Evolutionary conservation across 2,329 filamentous ascomycete genomes (phyloP).

Genomic region (Dactylella cylindrospora): DNA sequence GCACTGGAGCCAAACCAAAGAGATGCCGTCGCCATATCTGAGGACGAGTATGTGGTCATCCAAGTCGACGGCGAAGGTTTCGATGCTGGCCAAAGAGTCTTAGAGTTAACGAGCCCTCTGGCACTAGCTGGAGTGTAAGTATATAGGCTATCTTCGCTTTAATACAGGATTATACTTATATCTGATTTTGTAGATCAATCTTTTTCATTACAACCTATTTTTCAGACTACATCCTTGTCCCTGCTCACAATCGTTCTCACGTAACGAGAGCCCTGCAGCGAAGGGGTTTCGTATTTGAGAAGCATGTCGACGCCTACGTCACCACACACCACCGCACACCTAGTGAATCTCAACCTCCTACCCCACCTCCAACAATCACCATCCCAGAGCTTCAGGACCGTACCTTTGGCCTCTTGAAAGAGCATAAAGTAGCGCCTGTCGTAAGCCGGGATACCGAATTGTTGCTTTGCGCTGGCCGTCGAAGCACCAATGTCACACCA

Average conservation of each 20-base stretch:
- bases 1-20: constrained; percentile 58
- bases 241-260: constrained; percentile 69
- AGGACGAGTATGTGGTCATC: constrained; percentile 82
- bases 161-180: background rate
- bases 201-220: constrained; percentile 99
- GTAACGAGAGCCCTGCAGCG: constrained; percentile 76
- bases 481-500: constrained; percentile 56
- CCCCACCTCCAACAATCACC: constrained; percentile 74
- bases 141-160: background rate
- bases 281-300: constrained; percentile 80
- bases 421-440: constrained; percentile 71
- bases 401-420: constrained; percentile 81
- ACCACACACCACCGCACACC: constrained; percentile 55
- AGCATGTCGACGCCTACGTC: constrained; percentile 67
- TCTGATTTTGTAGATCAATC: constrained; percentile 63
- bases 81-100: constrained; percentile 84
- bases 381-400: constrained; percentile 76
- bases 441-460: constrained; percentile 55
- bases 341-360: constrained; percentile 56
- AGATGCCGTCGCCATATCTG: constrained; percentile 69
- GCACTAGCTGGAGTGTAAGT: constrained; percentile 81
- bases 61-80: constrained; percentile 87
- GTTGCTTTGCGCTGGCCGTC: constrained; percentile 47
- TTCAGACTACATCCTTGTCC: constrained; percentile 93
- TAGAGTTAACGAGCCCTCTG: constrained; percentile 86